Evolutionary conservation across 2,329 filamentous ascomycete species (phyloP), one percentile per base, ranked within the genome.

Genomic region (Anthostomella pinea): DNA sequence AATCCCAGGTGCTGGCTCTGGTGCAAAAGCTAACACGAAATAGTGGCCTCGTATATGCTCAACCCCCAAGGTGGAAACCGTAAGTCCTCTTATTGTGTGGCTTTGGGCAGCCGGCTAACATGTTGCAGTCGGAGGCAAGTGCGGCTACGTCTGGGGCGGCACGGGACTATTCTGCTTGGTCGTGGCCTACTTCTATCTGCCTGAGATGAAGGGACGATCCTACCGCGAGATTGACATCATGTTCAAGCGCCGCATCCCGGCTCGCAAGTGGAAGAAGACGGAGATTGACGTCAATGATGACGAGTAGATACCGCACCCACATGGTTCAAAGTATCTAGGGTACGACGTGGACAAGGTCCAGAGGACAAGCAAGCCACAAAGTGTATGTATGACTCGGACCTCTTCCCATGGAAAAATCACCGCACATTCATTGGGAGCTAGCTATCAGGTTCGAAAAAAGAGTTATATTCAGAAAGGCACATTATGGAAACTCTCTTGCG

Each of bases 161-260:
- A 77, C 80, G 10, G 79, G 64, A 22, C 61, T 80, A 23, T 9
- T 78, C 52, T 83, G 78, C 57, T 64, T 70, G 32, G 46, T 70
- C 44, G 41, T 69, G 44, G 65, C 75, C 5, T 79, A 46, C 54
- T 57, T 72, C 44, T 68, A 39, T 45, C 34, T 79, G 32, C 75
- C 75, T 7, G 75, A 79, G 67, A 75, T 77, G 69, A 77, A 76
- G 66, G 50, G 62, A 49, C 65, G 72, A 24, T 75, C 76, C 18
- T 81, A 69, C 63, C 76, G 77, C 45, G 77, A 81, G 64, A 77
- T 79, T 49, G 77, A 81, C 54, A 78, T 79, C 48, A 35, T 79
- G 54, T 79, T 78, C 67, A 67, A 65, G 36, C 73, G 77, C 50
- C 58, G 59, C 35, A 58, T 80, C 19, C 67, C 58, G 0, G 77